Conservation (phyloP, 768 basidiomycete species). For the Trametes elegans region DNA sequence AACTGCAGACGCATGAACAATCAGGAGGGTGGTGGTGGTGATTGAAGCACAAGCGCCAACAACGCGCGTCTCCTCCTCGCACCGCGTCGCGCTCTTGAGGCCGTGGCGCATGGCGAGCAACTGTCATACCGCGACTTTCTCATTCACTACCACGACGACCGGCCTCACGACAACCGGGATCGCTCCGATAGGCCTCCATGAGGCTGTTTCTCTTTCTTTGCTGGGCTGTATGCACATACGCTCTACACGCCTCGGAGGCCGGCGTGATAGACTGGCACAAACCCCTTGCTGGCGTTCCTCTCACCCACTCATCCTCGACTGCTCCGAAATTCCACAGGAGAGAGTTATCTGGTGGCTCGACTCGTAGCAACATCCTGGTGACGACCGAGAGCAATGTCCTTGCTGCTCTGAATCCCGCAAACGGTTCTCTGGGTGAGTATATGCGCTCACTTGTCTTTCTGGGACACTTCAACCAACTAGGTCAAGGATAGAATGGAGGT, state of each 20-base stretch:
- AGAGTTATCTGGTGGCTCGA: conserved; percentile 26
- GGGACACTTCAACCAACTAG: not conserved
- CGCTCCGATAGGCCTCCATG: conserved; percentile 9
- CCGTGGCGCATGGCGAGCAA: not conserved
- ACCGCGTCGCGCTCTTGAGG: not conserved
- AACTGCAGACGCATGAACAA: no score
- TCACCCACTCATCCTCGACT: conserved; percentile 45
- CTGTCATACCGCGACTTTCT: not conserved
- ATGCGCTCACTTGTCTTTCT: not conserved
- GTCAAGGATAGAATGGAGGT: conserved; percentile 67
- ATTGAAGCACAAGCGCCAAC: no score
- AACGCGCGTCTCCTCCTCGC: no score
- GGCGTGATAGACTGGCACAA: conserved; percentile 90
- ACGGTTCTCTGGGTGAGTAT: conserved; percentile 69
- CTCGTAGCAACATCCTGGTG: conserved; percentile 54
- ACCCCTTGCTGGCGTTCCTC: conserved; percentile 69
- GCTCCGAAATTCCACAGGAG: conserved; percentile 60
- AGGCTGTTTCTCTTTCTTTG: conserved; percentile 10
- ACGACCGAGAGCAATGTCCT: conserved; percentile 76
- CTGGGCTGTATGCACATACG: conserved; percentile 11
- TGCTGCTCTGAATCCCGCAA: conserved; percentile 62
- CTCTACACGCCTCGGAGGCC: conserved; percentile 63
- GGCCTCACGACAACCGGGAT: not conserved
- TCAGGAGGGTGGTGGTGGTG: no score
- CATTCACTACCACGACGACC: not conserved